Conservation (phyloP, 2,329 filamentous ascomycete species). For the Hypoxylon sp. region DNA sequence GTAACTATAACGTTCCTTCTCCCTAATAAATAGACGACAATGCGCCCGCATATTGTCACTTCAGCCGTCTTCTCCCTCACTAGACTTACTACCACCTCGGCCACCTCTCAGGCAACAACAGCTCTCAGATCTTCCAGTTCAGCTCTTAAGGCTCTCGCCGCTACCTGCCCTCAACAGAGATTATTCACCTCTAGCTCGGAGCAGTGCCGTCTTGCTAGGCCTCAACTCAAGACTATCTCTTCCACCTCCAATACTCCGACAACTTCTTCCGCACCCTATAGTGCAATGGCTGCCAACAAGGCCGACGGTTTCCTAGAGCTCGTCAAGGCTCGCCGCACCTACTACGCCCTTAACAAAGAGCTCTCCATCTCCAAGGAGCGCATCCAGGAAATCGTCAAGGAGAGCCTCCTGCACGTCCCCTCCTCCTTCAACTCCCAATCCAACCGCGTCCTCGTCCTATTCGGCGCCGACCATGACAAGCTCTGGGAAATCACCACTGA, state of each 20-base stretch:
- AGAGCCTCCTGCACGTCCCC: conserved; percentile 78
- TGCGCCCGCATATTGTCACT: conserved; percentile 50
- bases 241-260: conserved; percentile 3
- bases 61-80: conserved; percentile 49
- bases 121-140: conserved; percentile 15
- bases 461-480: conserved; percentile 86
- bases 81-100: conserved; percentile 40
- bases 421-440: conserved; percentile 92
- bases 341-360: conserved; percentile 77
- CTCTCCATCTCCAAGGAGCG: conserved; percentile 70
- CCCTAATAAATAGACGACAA: conserved; percentile 49
- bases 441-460: conserved; percentile 82
- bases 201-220: conserved; percentile 32
- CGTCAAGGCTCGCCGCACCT: conserved; percentile 76
- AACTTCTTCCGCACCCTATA: conserved; percentile 34
- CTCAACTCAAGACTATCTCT: conserved; percentile 18
- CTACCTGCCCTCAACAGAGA: conserved; percentile 44
- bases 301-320: conserved; percentile 72
- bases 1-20: conserved; percentile 17
- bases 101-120: conserved; percentile 21
- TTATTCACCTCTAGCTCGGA: conserved; percentile 46
- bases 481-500: conserved; percentile 84
- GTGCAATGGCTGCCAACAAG: conserved; percentile 59
- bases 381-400: conserved; percentile 75
- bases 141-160: conserved; percentile 26